These are phyloP conservation scores for Podospora appendiculata DNA, from an alignment of 495 filamentous ascomycete species.

Conservation along the genomic window DNA sequence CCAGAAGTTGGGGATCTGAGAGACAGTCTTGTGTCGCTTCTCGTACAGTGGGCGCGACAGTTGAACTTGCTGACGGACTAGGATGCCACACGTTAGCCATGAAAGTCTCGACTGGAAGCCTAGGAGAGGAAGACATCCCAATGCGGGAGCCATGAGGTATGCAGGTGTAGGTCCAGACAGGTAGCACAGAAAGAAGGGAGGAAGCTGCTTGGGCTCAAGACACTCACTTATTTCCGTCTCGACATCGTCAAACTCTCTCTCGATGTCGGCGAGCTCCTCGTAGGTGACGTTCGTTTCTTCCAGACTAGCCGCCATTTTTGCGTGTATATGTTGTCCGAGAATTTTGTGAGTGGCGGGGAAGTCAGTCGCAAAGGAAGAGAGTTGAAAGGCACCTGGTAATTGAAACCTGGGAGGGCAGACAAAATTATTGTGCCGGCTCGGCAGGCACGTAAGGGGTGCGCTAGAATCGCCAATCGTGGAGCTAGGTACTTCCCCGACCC, in stretches of 20 bases:
- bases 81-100: neutral
- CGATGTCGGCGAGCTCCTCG: slow-evolving; percentile 53
- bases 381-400: too few relatives aligned
- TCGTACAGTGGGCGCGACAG: slow-evolving; percentile 55
- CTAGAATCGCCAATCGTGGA: too few relatives aligned
- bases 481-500: too few relatives aligned
- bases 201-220: neutral
- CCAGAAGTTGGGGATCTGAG: slow-evolving; percentile 79
- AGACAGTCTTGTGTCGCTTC: slow-evolving; percentile 59
- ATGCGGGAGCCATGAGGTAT: neutral
- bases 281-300: slow-evolving; percentile 40
- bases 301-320: slow-evolving; percentile 31
- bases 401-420: too few relatives aligned
- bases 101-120: neutral
- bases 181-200: neutral
- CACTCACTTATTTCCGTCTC: slow-evolving; percentile 62
- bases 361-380: too few relatives aligned
- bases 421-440: too few relatives aligned
- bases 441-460: too few relatives aligned
- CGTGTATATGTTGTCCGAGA: neutral
- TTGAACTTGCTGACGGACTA: slow-evolving; percentile 51
- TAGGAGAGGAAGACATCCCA: neutral
- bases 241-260: slow-evolving; percentile 62
- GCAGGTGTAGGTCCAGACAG: neutral
- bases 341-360: too few relatives aligned